Evolutionary conservation across 768 basidiomycete species (phyloP).

Genomic region (Boletus reticuloceps): DNA sequence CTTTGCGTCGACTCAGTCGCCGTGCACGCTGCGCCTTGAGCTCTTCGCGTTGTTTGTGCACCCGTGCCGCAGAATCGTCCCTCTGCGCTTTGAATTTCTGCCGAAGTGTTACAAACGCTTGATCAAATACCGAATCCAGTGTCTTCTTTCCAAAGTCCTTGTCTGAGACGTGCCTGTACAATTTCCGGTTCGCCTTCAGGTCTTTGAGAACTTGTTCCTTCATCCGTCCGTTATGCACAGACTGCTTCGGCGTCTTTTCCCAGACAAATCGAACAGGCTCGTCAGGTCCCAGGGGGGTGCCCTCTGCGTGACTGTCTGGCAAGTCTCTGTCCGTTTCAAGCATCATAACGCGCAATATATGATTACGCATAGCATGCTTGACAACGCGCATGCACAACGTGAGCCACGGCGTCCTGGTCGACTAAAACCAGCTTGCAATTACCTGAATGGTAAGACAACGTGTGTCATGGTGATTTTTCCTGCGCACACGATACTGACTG

Average conservation of each 20-base stretch:
- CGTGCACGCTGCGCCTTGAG: constrained; percentile 60
- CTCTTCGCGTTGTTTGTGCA: constrained; percentile 53
- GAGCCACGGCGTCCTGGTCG: not conserved
- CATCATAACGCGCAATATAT: constrained; percentile 59
- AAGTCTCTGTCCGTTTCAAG: constrained; percentile 53
- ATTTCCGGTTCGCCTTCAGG: constrained; percentile 50
- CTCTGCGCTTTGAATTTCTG: constrained; percentile 64
- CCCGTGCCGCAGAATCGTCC: constrained; percentile 44
- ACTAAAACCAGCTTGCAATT: constrained; percentile 13
- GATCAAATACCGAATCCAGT: constrained; percentile 64
- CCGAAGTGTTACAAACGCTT: constrained; percentile 64
- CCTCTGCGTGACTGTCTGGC: constrained; percentile 62
- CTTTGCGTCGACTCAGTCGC: constrained; percentile 58
- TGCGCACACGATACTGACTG: constrained; percentile 36
- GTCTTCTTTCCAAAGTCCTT: constrained; percentile 64
- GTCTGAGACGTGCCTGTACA: constrained; percentile 63
- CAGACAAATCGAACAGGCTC: constrained; percentile 76
- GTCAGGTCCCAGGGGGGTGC: constrained; percentile 38
- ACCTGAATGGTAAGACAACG: constrained; percentile 70
- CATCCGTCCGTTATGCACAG: constrained; percentile 71
- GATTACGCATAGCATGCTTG: constrained; percentile 70
- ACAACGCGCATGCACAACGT: not conserved
- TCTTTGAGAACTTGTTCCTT: constrained; percentile 61
- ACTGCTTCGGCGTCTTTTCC: constrained; percentile 76
- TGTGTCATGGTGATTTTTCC: constrained; percentile 60